Conservation (phyloP, 495 filamentous ascomycete species). For the Pseudevernia furfuracea region DNA sequence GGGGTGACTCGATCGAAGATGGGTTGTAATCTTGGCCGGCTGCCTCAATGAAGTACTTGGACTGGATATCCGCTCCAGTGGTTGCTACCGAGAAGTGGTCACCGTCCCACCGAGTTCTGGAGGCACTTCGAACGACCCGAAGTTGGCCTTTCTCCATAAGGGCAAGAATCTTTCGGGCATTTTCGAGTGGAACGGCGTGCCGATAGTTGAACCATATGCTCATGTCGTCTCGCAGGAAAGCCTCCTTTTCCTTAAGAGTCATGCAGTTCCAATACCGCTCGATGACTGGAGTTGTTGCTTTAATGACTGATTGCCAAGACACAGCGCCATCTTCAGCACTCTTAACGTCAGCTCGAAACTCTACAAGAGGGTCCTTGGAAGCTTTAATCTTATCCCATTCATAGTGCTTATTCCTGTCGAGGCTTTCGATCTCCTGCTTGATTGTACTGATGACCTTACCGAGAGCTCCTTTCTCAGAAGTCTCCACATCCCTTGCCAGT, state of each 20-base stretch:
- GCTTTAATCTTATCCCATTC: not conserved
- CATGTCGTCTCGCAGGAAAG: not conserved
- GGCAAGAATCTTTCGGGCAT: not conserved
- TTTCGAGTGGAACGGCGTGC: not conserved
- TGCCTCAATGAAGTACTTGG: conserved; percentile 3
- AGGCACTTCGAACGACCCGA: not conserved
- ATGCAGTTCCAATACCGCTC: not conserved
- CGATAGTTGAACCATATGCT: not conserved
- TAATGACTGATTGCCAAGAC: not conserved
- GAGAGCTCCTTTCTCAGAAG: not conserved
- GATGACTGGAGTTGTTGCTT: not conserved
- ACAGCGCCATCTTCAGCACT: not conserved
- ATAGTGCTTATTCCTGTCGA: not conserved
- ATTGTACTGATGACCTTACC: not conserved
- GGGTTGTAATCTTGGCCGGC: not conserved
- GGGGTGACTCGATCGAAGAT: not conserved
- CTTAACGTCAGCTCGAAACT: not conserved
- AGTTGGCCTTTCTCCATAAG: conserved; percentile 1
- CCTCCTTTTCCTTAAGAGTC: not conserved
- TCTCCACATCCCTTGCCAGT: conserved; percentile 5
- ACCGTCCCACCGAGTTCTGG: too few relatives aligned
- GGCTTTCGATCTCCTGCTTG: not conserved
- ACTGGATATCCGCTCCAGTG: not conserved
- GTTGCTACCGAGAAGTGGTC: too few relatives aligned
- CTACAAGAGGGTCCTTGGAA: not conserved